Conservation (phyloP, 2,329 filamentous ascomycete genomes). For the Colletotrichum zoysiae region DNA sequence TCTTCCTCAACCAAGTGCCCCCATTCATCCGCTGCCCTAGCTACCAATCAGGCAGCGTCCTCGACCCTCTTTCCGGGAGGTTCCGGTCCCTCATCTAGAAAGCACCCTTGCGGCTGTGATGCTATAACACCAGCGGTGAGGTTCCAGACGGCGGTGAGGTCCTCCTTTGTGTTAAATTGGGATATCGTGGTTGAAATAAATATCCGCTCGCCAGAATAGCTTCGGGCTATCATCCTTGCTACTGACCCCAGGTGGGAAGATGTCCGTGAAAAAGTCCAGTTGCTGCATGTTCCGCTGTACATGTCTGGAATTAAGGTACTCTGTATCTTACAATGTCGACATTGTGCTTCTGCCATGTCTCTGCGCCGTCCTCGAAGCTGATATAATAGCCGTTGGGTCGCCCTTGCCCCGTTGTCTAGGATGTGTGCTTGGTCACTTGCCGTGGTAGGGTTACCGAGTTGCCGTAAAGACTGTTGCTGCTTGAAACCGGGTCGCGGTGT, state of each 20-base stretch:
- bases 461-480: background rate
- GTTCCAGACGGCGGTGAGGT: constrained; percentile 47
- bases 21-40: constrained; percentile 47
- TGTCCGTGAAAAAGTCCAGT: constrained; percentile 45
- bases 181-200: constrained; percentile 42
- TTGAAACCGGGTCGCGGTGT: background rate
- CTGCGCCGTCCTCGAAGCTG: constrained; percentile 16
- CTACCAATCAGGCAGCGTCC: constrained; percentile 45
- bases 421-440: background rate
- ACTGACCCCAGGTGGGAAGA: constrained; percentile 16
- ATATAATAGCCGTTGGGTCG: background rate
- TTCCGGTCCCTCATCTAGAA: constrained; percentile 71
- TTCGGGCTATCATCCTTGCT: constrained; percentile 27
- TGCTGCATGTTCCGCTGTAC: constrained; percentile 44
- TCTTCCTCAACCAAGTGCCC: constrained; percentile 37
- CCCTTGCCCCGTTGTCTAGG: background rate
- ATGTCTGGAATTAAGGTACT: constrained; percentile 29
- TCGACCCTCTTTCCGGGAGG: constrained; percentile 46
- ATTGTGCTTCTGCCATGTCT: background rate
- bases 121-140: constrained; percentile 82
- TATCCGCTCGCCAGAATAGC: constrained; percentile 34
- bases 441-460: background rate
- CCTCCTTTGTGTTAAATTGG: constrained; percentile 41
- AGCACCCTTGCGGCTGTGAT: constrained; percentile 94
- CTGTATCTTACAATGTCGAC: background rate